Conservation (phyloP, 257 asterid genomes). For the Capsicum rhomboideum region DNA sequence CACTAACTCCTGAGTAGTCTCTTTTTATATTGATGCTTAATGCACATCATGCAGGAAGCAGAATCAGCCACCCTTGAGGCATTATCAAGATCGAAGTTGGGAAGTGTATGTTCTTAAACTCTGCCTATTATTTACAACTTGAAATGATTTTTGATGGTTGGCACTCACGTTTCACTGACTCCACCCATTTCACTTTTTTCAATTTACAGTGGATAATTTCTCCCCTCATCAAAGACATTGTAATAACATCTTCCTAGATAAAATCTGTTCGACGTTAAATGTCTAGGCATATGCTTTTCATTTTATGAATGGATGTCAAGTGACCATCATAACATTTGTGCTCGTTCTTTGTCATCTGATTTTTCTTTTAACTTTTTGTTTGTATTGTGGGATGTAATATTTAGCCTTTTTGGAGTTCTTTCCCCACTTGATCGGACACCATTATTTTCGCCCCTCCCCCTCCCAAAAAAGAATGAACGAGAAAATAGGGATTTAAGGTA, state of each 20-base stretch:
- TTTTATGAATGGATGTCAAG: neutral
- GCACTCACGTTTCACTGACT: neutral
- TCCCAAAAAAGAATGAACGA: neutral
- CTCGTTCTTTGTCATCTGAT: neutral
- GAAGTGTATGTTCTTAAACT: slow-evolving; percentile 51
- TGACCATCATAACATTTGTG: neutral
- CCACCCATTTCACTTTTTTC: neutral
- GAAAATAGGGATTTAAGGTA: neutral
- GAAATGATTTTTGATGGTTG: neutral
- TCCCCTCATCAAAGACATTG: neutral
- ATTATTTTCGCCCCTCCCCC: neutral
- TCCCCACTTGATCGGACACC: neutral
- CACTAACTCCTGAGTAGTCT: neutral
- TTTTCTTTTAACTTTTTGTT: neutral
- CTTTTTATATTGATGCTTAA: neutral
- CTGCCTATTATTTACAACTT: slow-evolving; percentile 8
- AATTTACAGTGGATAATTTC: neutral
- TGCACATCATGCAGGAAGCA: slow-evolving; percentile 61
- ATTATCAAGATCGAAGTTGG: slow-evolving; percentile 72
- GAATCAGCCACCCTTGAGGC: slow-evolving; percentile 98
- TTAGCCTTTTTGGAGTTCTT: neutral
- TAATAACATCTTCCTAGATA: neutral
- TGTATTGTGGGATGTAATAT: neutral
- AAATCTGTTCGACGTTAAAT: neutral
- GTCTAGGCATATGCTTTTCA: neutral